Evolutionary conservation across 139 green algal species (phyloP), one percentile per base, ranked within the genome.

Genomic region (Chlorella sorokiniana): DNA sequence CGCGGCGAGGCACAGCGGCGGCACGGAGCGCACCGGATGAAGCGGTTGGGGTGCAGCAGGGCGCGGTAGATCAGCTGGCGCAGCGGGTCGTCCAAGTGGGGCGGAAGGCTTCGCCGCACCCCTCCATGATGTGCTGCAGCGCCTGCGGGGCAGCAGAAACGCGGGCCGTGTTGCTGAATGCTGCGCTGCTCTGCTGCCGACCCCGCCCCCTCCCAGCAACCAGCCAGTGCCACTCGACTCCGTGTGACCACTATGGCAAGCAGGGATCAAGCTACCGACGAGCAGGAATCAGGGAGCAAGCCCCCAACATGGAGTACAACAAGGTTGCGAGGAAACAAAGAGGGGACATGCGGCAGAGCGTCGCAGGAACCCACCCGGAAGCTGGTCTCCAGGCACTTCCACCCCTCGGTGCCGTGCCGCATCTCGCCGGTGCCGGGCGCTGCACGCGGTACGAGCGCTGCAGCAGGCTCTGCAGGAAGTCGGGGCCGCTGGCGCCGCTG

Each of bases 321-420:
- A n/a, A n/a, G n/a, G n/a, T n/a, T n/a, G n/a, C n/a, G n/a, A n/a
- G n/a, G n/a, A n/a, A n/a, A n/a, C n/a, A n/a, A n/a, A n/a, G n/a
- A n/a, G n/a, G n/a, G n/a, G n/a, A n/a, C n/a, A n/a, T n/a, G 44
- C 6, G 64, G 20, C 16, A 18, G 9, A 7, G 8, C 35, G n/a
- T n/a, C n/a, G n/a, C n/a, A n/a, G n/a, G n/a, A n/a, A 69, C 65
- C 48, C 67, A 77, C 83, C 38, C 85, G 48, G 73, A 92, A 93
- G 41, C 86, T 92, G 1, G 92, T 93, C 74, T 95, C 95, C 69
- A 98, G 84, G 81, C 91, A 93, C 81, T 93, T 93, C 95, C 95
- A 98, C 56, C 95, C 95, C 88, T 98, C 95, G 0, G 90, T 96
- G 69, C 89, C 93, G 81, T 98, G 95, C 42, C 93, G 90, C 88